Base-by-base conservation (phyloP, 257 asterid genomes). In the Verbascum thapsus region DNA sequence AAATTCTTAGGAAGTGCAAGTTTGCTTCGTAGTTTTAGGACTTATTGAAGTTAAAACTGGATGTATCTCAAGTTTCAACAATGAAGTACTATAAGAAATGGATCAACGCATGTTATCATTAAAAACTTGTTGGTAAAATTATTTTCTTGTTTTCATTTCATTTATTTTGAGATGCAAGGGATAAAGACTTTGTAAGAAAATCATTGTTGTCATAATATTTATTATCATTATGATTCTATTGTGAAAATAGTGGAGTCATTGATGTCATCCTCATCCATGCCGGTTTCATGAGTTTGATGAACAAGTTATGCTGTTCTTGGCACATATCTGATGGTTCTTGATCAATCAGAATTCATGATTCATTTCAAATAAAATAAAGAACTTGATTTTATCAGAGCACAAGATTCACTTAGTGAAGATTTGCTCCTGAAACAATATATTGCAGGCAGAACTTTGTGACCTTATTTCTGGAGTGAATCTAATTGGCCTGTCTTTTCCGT, bases 331-430 rank as follows among this genome's bases (percentile, higher is more conserved):
- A n/a, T 23, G 59, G 59, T 30, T 11, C 59, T 53, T 17, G 16
- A 44, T 12, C 45, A 23, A 16, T 26, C 32, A 26, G 32, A n/a
- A n/a, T n/a, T 26, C 32, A 48, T 17, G 3, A 35, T 18, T 8
- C 4, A 47, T 34, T 23, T 19, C 34, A 23, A 5, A 26, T 17
- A 12, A 16, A 16, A n/a, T 6, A 23, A 32, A 55, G 60, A 55
- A 55, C 13, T 45, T 30, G 45, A 44, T 9, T 32, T 47, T 18
- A 58, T 38, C 45, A 34, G 63, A 52, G 23, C 40, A 1, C 32
- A 16, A 11, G 22, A 26, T 54, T 41, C 54, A 48, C 37, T 66
- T 42, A 47, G 49, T 66, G 44, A 53, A 64, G 42, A 40, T 53
- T 42, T 54, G 20, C 22, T 43, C 53, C 23, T 44, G 8, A 51